Conservation (phyloP, 1,284 basidiomycete species). For the Pisolithus thermaeus region DNA sequence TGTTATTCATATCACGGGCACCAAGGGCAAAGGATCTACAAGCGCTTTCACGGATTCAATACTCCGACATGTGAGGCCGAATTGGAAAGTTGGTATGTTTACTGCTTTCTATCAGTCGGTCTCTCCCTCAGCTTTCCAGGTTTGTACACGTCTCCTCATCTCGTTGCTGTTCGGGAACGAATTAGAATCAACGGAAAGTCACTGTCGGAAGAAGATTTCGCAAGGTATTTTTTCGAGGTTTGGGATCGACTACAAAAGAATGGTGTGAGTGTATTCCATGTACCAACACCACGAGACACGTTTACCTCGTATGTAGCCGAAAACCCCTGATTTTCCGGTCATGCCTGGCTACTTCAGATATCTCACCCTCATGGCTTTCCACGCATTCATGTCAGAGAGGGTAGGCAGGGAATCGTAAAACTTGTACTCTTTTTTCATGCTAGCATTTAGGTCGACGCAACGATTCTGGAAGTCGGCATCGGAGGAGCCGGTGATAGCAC, state of each 20-base stretch:
- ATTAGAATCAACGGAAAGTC: conserved; percentile 93
- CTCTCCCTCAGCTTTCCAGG: conserved; percentile 39
- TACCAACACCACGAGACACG: not conserved
- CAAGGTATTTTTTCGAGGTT: conserved; percentile 93
- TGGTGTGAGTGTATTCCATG: conserved; percentile 18
- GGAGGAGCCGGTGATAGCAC: conserved; percentile 96
- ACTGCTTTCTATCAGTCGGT: not conserved
- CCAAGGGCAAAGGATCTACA: conserved; percentile 98
- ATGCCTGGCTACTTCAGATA: conserved; percentile 96
- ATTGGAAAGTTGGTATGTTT: conserved; percentile 64
- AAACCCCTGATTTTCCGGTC: conserved; percentile 51
- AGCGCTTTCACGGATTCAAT: conserved; percentile 87
- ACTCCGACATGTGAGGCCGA: conserved; percentile 55
- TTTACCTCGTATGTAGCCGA: conserved; percentile 30
- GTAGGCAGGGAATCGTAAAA: conserved; percentile 28
- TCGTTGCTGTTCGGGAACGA: conserved; percentile 92
- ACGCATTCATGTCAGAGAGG: conserved; percentile 77
- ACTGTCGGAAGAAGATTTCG: conserved; percentile 83
- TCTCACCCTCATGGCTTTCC: conserved; percentile 89
- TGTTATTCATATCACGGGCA: conserved; percentile 96
- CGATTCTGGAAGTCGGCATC: conserved; percentile 95
- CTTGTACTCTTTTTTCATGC: not conserved
- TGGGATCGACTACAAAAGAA: conserved; percentile 88
- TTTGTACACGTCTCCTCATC: conserved; percentile 95
- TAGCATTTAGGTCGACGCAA: conserved; percentile 63